Percentiles rank a stretch among this genome's conserved stretches.
These are phyloP conservation scores for Pachyrhizus erosus DNA, from an alignment of 306 rosid species.

Conservation along the genomic window DNA sequence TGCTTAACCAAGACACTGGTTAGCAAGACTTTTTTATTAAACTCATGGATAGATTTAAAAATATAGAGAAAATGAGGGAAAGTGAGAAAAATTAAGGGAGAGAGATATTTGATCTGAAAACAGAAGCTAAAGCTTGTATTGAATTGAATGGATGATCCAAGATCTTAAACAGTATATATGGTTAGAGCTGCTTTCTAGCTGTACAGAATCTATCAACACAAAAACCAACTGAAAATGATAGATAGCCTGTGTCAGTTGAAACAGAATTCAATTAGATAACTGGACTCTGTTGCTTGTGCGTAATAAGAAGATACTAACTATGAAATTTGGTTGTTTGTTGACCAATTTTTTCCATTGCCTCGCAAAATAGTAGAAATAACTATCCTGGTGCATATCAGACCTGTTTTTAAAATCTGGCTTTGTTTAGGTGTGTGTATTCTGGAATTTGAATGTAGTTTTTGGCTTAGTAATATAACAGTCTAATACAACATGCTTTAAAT, in stretches of 20 bases:
- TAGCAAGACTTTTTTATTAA: not conserved
- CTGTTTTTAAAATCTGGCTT: not conserved
- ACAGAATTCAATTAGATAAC: not conserved
- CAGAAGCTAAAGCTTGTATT: not conserved
- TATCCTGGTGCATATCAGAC: constrained; percentile 17
- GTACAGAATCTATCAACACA: not conserved
- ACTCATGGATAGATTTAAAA: not conserved
- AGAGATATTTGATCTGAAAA: not conserved
- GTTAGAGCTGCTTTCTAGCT: not conserved
- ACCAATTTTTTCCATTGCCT: not conserved
- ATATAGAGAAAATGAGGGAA: not conserved
- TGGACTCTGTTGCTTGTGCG: not conserved
- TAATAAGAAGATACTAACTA: not conserved
- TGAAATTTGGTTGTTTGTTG: constrained; percentile 5
- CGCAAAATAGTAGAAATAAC: not conserved
- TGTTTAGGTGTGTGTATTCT: constrained; percentile 13
- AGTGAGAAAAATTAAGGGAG: not conserved
- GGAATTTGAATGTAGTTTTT: no score
- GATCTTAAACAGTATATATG: not conserved
- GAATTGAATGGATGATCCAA: not conserved
- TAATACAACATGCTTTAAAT: constrained; percentile 6
- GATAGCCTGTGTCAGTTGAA: not conserved
- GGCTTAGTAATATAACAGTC: no score
- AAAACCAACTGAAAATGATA: not conserved
- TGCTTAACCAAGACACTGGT: not conserved